Evolutionary conservation across 1,139 yeast genomes (phyloP).

Genomic region (Zygosaccharomyces pseudobailii): DNA sequence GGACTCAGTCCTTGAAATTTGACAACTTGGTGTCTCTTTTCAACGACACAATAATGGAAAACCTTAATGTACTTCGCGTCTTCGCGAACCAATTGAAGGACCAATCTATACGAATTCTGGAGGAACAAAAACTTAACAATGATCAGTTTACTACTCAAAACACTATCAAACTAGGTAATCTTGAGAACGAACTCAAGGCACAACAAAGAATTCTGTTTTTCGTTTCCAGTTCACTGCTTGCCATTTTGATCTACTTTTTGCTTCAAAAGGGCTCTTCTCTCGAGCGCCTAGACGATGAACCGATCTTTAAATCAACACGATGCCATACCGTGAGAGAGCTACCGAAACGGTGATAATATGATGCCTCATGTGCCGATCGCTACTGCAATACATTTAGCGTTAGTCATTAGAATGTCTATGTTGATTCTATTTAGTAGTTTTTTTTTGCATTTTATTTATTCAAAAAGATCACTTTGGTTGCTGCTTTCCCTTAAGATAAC

Average conservation of each 20-base stretch:
- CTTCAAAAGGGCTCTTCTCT: conserved; percentile 47
- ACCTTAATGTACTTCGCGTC: conserved; percentile 40
- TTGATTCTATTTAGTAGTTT: conserved; percentile 2
- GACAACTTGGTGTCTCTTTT: conserved; percentile 53
- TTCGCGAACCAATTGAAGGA: conserved; percentile 36
- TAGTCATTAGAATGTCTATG: conserved; percentile 2
- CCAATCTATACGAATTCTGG: conserved; percentile 38
- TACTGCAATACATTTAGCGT: conserved; percentile 1
- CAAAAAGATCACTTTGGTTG: conserved; percentile 13
- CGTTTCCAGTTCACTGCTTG: conserved; percentile 46
- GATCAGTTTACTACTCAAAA: conserved; percentile 40
- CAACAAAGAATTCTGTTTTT: conserved; percentile 54
- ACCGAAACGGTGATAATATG: background rate
- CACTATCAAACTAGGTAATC: conserved; percentile 34
- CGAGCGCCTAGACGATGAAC: conserved; percentile 3
- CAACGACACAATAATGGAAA: conserved; percentile 52
- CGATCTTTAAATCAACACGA: background rate
- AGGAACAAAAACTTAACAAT: conserved; percentile 36
- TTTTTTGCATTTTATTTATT: conserved; percentile 3
- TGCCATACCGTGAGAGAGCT: background rate
- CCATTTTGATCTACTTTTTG: conserved; percentile 45
- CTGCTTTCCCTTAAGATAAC: conserved; percentile 12
- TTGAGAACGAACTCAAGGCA: conserved; percentile 49
- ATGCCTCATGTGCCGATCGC: no score
- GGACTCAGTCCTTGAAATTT: conserved; percentile 54